Percentiles rank a stretch among this genome's conserved stretches.
Conservation (phyloP, 306 rosid genomes). For the Leucaena leucocephala region DNA sequence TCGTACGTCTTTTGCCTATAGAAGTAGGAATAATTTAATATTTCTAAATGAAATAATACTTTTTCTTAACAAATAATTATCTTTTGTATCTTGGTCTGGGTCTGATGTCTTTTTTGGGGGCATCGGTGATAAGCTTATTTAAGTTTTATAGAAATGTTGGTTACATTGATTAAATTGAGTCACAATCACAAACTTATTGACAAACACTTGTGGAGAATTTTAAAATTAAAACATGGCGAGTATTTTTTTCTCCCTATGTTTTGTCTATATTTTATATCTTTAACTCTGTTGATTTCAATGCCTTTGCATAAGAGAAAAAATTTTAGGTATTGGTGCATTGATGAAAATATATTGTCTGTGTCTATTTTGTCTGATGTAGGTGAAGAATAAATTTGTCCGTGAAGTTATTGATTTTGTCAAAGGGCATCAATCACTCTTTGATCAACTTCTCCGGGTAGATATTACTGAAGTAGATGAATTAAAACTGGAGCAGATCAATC, state of each 20-base stretch:
- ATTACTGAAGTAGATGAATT: slow-evolving; percentile 73
- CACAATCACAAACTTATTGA: slow-evolving; percentile 17
- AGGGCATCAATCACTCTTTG: slow-evolving; percentile 80
- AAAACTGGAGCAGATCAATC: slow-evolving; percentile 85
- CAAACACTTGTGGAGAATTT: slow-evolving; percentile 1
- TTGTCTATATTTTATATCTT: neutral
- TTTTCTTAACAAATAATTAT: slow-evolving; percentile 12
- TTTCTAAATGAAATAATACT: neutral
- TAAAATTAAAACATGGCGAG: neutral
- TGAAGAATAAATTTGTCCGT: slow-evolving; percentile 90
- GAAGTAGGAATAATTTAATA: neutral
- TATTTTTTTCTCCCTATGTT: neutral
- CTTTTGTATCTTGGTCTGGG: neutral
- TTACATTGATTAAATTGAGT: slow-evolving; percentile 5
- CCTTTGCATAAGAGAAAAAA: neutral
- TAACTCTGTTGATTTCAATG: neutral
- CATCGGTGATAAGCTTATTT: neutral
- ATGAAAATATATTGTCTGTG: slow-evolving; percentile 13
- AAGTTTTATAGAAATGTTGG: neutral
- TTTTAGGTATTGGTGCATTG: slow-evolving; percentile 16
- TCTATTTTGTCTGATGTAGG: slow-evolving; percentile 46
- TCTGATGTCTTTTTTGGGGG: neutral
- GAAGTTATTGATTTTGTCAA: slow-evolving; percentile 87
- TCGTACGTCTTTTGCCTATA: neutral
- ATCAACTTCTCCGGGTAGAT: slow-evolving; percentile 74